phyloP scores from a whole-genome alignment of 371 early-diverging fungal genomes.

The Dipsacomyces acuminosporus region DNA sequence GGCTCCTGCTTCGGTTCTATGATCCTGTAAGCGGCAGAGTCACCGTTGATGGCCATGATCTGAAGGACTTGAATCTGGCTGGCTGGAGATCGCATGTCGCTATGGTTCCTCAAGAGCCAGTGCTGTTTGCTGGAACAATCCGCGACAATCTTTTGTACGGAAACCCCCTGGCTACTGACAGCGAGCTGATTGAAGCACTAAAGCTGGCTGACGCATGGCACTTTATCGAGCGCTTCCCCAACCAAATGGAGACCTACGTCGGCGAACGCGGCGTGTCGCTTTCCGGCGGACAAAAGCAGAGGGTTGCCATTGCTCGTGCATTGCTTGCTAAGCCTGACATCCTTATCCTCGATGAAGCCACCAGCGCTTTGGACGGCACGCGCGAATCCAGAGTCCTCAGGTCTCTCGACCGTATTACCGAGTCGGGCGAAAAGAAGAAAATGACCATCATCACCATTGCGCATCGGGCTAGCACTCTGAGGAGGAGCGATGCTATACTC shows the following conservation, averaged over 20 bases:
- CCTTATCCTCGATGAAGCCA: constrained; percentile 53
- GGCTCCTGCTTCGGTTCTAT: constrained; percentile 68
- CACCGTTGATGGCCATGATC: constrained; percentile 55
- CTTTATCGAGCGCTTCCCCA: constrained; percentile 70
- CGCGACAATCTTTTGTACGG: constrained; percentile 74
- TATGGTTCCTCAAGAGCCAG: constrained; percentile 77
- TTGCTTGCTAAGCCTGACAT: constrained; percentile 49
- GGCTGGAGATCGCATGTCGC: constrained; percentile 56
- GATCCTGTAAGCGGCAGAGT: constrained; percentile 51
- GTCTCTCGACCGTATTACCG: constrained; percentile 37
- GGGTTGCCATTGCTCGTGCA: constrained; percentile 63
- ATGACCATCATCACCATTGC: constrained; percentile 55
- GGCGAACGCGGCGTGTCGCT: constrained; percentile 81
- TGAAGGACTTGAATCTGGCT: constrained; percentile 45
- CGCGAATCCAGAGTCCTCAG: constrained; percentile 50
- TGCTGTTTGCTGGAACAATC: constrained; percentile 75
- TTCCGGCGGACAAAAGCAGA: constrained; percentile 81
- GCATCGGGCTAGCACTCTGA: constrained; percentile 58
- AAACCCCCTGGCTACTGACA: constrained; percentile 51
- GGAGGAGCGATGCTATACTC: constrained; percentile 39
- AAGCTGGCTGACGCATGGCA: constrained; percentile 59
- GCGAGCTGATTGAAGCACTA: constrained; percentile 60
- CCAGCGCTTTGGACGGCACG: constrained; percentile 50
- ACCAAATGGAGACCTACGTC: constrained; percentile 70
- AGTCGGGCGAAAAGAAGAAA: neutral